phyloP scores from a whole-genome alignment of 371 early-diverging fungal genomes.

The Sporodiniella umbellata region DNA sequence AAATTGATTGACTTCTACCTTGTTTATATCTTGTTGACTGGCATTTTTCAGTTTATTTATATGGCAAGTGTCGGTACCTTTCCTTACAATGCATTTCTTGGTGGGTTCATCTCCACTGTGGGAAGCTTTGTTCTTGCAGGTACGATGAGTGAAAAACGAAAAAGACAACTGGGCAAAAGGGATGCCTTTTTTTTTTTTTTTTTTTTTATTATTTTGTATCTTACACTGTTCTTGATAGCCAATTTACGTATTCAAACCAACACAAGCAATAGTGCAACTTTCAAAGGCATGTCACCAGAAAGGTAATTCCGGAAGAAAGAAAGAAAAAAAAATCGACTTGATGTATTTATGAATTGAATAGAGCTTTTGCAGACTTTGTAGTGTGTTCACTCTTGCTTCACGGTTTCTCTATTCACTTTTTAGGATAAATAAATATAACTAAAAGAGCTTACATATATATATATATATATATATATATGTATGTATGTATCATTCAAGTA shows the following conservation, averaged over 20 bases:
- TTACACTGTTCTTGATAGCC: neutral
- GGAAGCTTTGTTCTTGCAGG: slow-evolving; percentile 94
- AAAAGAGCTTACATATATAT: too few relatives aligned
- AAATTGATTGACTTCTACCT: slow-evolving; percentile 93
- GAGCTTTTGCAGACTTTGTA: slow-evolving; percentile 61
- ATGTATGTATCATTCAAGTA: too few relatives aligned
- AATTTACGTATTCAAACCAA: too few relatives aligned
- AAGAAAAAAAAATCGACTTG: too few relatives aligned
- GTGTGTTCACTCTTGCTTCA: slow-evolving; percentile 54
- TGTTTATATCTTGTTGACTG: slow-evolving; percentile 76
- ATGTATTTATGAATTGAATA: too few relatives aligned
- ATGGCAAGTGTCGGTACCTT: too few relatives aligned
- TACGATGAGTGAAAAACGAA: slow-evolving; percentile 27
- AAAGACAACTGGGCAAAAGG: too few relatives aligned
- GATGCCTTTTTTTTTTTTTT: too few relatives aligned
- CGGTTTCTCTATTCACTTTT: slow-evolving; percentile 56
- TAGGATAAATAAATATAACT: slow-evolving; percentile 45
- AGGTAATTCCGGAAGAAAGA: slow-evolving; percentile 23
- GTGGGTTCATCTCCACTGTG: slow-evolving; percentile 91
- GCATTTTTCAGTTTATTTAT: too few relatives aligned
- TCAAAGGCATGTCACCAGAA: slow-evolving; percentile 33
- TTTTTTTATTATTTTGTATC: neutral
- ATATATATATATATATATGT: too few relatives aligned
- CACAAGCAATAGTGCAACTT: slow-evolving; percentile 20
- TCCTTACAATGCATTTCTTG: slow-evolving; percentile 92